Evolutionary conservation across 495 filamentous ascomycete genomes (phyloP).

Genomic region (Pyrenopolyporus hunteri): DNA sequence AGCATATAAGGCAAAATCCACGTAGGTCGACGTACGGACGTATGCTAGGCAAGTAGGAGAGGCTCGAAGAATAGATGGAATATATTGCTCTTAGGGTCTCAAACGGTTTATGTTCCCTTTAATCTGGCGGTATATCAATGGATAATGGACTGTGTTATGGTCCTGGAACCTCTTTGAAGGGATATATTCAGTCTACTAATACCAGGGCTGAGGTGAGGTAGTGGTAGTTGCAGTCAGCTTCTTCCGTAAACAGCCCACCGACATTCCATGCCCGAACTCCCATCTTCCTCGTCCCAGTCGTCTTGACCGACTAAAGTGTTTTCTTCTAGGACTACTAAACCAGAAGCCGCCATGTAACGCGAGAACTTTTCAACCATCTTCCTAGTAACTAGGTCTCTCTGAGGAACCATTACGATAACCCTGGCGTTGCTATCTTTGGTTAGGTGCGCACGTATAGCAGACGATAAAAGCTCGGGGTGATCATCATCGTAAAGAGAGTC

Average conservation of each 20-base stretch:
- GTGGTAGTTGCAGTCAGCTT: not conserved
- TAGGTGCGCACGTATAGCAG: constrained; percentile 50
- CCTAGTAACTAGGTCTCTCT: constrained; percentile 50
- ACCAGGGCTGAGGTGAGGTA: not conserved
- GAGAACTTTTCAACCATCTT: constrained; percentile 41
- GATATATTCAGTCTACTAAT: too few relatives aligned
- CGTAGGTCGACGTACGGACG: too few relatives aligned
- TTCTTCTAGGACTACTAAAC: constrained; percentile 44
- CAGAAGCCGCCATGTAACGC: constrained; percentile 32
- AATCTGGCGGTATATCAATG: too few relatives aligned
- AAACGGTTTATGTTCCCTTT: too few relatives aligned
- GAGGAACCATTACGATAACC: constrained; percentile 53
- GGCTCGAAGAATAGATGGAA: too few relatives aligned
- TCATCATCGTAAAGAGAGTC: constrained; percentile 57
- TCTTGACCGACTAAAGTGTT: constrained; percentile 49
- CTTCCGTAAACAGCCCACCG: constrained; percentile 55
- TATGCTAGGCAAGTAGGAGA: too few relatives aligned
- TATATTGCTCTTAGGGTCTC: too few relatives aligned
- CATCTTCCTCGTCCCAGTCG: constrained; percentile 53
- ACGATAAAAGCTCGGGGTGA: constrained; percentile 51
- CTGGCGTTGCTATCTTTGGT: constrained; percentile 43
- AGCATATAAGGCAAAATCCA: too few relatives aligned
- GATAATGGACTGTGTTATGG: too few relatives aligned
- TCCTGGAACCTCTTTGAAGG: too few relatives aligned
- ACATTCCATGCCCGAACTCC: constrained; percentile 45